These are phyloP conservation scores for Aphanomyces euteiches DNA, from an alignment of 352 stramenopile species.

Conservation along the genomic window DNA sequence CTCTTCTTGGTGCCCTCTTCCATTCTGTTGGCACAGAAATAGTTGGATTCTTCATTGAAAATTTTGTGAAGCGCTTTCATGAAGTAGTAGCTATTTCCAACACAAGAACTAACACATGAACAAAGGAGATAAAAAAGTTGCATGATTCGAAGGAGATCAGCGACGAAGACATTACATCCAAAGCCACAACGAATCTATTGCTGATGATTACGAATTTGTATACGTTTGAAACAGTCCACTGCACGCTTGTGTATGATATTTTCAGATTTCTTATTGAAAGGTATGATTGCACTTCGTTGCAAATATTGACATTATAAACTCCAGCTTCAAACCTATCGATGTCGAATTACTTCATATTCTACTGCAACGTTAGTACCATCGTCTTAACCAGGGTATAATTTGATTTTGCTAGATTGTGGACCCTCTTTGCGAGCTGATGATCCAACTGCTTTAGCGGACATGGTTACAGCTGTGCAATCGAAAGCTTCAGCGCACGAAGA, in stretches of 20 bases:
- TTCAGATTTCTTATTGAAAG: slow-evolving; percentile 74
- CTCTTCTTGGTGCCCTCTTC: slow-evolving; percentile 66
- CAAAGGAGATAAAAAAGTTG: slow-evolving; percentile 37
- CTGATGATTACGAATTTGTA: slow-evolving; percentile 88
- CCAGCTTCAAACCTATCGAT: slow-evolving; percentile 58
- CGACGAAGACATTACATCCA: slow-evolving; percentile 47
- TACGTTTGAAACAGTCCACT: slow-evolving; percentile 86
- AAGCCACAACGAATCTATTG: slow-evolving; percentile 75
- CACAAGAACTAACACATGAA: not conserved
- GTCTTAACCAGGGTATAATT: not conserved
- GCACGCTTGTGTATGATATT: slow-evolving; percentile 88
- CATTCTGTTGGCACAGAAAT: slow-evolving; percentile 75
- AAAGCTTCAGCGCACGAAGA: slow-evolving; percentile 50
- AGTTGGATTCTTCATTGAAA: slow-evolving; percentile 79
- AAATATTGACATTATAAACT: not conserved
- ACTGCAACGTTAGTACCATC: slow-evolving; percentile 44
- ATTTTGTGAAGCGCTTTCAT: slow-evolving; percentile 33
- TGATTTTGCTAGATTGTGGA: slow-evolving; percentile 42
- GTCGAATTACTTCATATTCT: slow-evolving; percentile 87
- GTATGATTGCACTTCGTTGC: not conserved
- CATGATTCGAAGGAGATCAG: slow-evolving; percentile 21
- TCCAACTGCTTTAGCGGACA: slow-evolving; percentile 73
- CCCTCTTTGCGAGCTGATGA: slow-evolving; percentile 83
- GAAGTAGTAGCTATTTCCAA: not conserved
- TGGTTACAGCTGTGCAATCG: slow-evolving; percentile 77